phyloP scores from a whole-genome alignment of 805 yeast species.

The Wickerhamiella allomyrinae region DNA sequence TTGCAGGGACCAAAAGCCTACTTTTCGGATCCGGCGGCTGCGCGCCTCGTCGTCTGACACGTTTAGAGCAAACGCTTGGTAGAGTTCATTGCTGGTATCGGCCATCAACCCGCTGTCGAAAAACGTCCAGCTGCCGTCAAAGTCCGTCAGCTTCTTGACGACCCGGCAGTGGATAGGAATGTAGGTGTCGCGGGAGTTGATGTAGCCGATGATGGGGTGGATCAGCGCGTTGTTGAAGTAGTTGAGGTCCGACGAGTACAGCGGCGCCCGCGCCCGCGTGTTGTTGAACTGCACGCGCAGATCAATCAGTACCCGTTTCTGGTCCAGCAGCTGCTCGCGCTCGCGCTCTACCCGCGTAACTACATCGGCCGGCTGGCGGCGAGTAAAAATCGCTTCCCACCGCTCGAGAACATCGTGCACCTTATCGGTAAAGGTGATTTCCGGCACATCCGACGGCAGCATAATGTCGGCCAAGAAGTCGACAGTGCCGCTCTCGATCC shows the following conservation, averaged over 20 bases:
- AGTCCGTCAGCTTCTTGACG: constrained; percentile 64
- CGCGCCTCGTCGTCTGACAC: constrained; percentile 78
- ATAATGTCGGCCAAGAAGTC: constrained; percentile 86
- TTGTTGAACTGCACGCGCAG: constrained; percentile 66
- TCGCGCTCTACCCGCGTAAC: constrained; percentile 21
- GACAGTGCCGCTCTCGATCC: constrained; percentile 87
- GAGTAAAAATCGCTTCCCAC: constrained; percentile 24
- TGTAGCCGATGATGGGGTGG: constrained; percentile 89
- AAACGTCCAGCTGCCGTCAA: constrained; percentile 93
- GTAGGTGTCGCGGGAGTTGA: constrained; percentile 76
- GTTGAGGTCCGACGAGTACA: constrained; percentile 75
- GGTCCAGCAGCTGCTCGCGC: constrained; percentile 23
- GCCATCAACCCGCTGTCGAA: constrained; percentile 86
- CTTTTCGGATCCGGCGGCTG: constrained; percentile 56
- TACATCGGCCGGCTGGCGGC: constrained; percentile 13
- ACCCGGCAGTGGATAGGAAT: constrained; percentile 78
- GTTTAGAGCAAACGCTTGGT: constrained; percentile 77
- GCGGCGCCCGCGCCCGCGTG: constrained; percentile 78
- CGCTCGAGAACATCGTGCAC: constrained; percentile 28
- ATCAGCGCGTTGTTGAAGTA: constrained; percentile 84
- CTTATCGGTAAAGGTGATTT: constrained; percentile 28
- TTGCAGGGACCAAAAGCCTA: constrained; percentile 89
- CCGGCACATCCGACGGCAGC: constrained; percentile 44
- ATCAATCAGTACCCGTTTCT: constrained; percentile 59
- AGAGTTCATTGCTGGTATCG: constrained; percentile 77